phyloP scores from a whole-genome alignment of 192 early-diverging fungal species.

The Mycoemilia scoparia region DNA sequence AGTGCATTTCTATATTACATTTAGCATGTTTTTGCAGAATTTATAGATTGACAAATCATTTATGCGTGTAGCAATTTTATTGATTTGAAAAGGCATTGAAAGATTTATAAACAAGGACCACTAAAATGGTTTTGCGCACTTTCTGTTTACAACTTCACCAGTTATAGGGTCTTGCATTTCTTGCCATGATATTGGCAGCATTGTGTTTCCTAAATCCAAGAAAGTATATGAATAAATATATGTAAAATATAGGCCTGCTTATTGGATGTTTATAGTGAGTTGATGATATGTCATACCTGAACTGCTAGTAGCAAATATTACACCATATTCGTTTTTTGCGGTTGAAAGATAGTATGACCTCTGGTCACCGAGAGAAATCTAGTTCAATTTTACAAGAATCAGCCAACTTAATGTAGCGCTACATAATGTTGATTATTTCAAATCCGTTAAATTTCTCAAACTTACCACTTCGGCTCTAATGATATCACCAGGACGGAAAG shows the following conservation, averaged over 20 bases:
- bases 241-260: conserved; percentile 16
- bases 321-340: conserved; percentile 81
- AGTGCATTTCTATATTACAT: too few species aligned
- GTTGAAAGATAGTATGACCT: conserved; percentile 83
- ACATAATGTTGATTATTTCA: conserved; percentile 1
- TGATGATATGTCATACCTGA: too few species aligned
- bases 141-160: conserved; percentile 62
- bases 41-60: too few species aligned
- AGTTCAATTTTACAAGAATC: too few species aligned
- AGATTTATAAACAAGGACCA: conserved; percentile 10
- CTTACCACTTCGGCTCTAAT: conserved; percentile 60
- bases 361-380: conserved; percentile 88
- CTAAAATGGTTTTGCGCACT: conserved; percentile 82
- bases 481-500: conserved; percentile 89
- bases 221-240: too few species aligned
- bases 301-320: conserved; percentile 76
- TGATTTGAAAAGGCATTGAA: neutral
- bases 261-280: conserved; percentile 1
- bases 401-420: conserved; percentile 7
- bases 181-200: conserved; percentile 95
- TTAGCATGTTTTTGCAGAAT: too few species aligned
- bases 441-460: conserved; percentile 5
- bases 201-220: too few species aligned
- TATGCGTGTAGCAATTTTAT: neutral
- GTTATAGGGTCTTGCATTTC: conserved; percentile 96